phyloP scores from a whole-genome alignment of 1,139 yeast genomes.

The Nadsonia starkeyi-henricii region DNA sequence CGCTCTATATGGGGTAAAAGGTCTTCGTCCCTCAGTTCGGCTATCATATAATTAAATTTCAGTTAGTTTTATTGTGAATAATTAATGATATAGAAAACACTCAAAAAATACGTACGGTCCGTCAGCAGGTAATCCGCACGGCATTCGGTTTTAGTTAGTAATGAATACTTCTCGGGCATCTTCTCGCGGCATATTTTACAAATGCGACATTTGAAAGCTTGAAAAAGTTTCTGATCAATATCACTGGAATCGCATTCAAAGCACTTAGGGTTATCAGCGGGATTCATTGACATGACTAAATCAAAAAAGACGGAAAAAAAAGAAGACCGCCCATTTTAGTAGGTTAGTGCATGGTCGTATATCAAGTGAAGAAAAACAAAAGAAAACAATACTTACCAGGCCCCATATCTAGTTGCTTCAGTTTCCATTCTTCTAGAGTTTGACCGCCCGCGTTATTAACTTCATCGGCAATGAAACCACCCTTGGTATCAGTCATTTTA shows the following conservation, averaged over 20 bases:
- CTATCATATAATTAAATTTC: not conserved
- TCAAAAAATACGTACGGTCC: constrained; percentile 36
- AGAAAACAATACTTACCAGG: constrained; percentile 10
- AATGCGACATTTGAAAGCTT: constrained; percentile 58
- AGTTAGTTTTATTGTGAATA: too few relatives aligned
- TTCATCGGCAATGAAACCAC: constrained; percentile 59
- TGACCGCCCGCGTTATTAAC: constrained; percentile 29
- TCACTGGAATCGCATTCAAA: constrained; percentile 65
- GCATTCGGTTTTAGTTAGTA: constrained; percentile 91
- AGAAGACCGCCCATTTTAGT: too few relatives aligned
- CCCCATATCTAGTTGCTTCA: constrained; percentile 30
- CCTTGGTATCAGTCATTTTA: constrained; percentile 74
- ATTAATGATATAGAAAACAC: too few relatives aligned
- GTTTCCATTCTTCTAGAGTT: constrained; percentile 67
- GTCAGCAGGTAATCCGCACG: constrained; percentile 83
- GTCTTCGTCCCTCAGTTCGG: constrained; percentile 62
- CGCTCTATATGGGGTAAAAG: constrained; percentile 69
- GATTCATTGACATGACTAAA: constrained; percentile 23
- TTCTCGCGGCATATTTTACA: constrained; percentile 65
- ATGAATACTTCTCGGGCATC: constrained; percentile 74
- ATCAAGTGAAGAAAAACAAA: not conserved
- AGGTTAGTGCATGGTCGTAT: constrained; percentile 1
- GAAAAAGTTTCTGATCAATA: constrained; percentile 56
- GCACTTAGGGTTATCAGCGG: constrained; percentile 63
- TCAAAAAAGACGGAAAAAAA: too few relatives aligned